A percentile compares a stretch with the other conserved stretches of the same genome.
Evolutionary conservation across 805 yeast species (phyloP).

Genomic region (Ogataea sp.): DNA sequence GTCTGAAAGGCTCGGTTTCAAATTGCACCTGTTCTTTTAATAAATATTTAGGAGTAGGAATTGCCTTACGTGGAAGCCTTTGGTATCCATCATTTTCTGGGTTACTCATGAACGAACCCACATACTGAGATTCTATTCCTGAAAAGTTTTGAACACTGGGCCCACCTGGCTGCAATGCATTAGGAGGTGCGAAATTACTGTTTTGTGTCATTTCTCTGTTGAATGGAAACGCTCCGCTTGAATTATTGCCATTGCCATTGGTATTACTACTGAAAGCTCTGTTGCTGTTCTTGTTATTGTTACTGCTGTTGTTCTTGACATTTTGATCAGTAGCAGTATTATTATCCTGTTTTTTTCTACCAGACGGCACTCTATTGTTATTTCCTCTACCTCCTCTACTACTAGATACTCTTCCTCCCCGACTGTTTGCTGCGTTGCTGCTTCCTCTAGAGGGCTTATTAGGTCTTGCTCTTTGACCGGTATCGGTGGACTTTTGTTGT

Average conservation of each 20-base stretch:
- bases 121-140: slow-evolving; percentile 17
- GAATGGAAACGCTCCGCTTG: too few species aligned
- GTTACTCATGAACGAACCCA: slow-evolving; percentile 20
- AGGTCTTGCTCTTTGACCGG: neutral
- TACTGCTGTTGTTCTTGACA: neutral
- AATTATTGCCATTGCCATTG: neutral
- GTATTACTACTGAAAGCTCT: too few species aligned
- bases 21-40: slow-evolving; percentile 24
- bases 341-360: too few species aligned
- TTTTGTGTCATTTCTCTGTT: too few species aligned
- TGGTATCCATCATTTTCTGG: slow-evolving; percentile 23
- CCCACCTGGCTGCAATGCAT: too few species aligned
- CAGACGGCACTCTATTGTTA: too few species aligned
- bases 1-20: slow-evolving; percentile 26
- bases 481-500: too few species aligned
- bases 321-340: too few species aligned
- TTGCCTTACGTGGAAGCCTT: slow-evolving; percentile 11
- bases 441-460: neutral
- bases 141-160: neutral
- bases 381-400: too few species aligned
- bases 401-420: neutral
- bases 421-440: neutral
- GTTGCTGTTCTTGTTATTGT: neutral
- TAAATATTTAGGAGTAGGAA: slow-evolving; percentile 21
- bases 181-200: too few species aligned